phyloP scores from a whole-genome alignment of 148 eudicot genomes.

The Arbutus unedo region DNA sequence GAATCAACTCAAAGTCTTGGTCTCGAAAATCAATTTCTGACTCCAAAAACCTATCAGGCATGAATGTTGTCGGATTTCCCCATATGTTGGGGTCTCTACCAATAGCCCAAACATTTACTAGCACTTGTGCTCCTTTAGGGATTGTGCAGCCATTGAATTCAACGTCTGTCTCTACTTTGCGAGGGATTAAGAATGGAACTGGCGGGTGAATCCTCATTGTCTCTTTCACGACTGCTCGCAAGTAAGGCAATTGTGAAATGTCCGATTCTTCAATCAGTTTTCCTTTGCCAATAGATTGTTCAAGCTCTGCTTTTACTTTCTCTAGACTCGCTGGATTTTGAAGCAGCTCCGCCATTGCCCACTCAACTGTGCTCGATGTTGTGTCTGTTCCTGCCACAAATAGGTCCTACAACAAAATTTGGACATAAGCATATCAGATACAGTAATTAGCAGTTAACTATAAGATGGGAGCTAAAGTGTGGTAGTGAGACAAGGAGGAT shows the following conservation, averaged over 20 bases:
- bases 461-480: neutral
- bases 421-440: neutral
- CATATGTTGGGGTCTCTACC: constrained; percentile 8
- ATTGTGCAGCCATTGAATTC: constrained; percentile 1
- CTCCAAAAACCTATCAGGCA: constrained; percentile 13
- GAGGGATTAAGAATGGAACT: constrained; percentile 8
- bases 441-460: too few species aligned
- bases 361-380: constrained; percentile 14
- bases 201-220: constrained; percentile 13
- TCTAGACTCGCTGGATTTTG: neutral
- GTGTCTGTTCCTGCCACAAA: constrained; percentile 15
- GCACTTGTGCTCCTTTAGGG: constrained; percentile 2
- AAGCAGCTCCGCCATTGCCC: constrained; percentile 15
- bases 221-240: constrained; percentile 10
- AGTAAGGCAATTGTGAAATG: constrained; percentile 6
- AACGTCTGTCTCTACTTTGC: constrained; percentile 1
- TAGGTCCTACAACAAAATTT: constrained; percentile 2
- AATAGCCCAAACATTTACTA: constrained; percentile 15
- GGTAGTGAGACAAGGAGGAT: neutral
- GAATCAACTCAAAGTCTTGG: constrained; percentile 17
- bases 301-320: constrained; percentile 10
- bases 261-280: constrained; percentile 9
- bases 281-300: constrained; percentile 8
- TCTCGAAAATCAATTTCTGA: constrained; percentile 6
- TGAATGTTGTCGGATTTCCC: neutral